Conservation (phyloP, 2,329 filamentous ascomycete species). For the Helotiales sp. region DNA sequence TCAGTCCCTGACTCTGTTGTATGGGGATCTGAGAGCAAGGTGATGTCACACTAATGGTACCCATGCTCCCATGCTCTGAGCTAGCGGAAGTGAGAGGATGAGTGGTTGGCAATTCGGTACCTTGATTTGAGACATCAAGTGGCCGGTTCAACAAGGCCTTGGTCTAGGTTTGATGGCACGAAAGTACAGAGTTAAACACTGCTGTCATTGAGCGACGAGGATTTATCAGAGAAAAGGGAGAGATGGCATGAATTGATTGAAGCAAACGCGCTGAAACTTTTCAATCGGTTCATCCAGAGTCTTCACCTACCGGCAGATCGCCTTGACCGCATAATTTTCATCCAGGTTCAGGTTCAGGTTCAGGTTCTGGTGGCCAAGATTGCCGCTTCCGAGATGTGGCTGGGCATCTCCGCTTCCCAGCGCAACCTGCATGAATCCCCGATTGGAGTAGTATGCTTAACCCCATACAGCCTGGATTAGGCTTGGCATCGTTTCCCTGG, state of each 20-base stretch:
- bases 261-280: not conserved
- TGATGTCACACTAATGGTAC: not conserved
- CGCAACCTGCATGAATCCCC: not conserved
- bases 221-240: not conserved
- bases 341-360: too few relatives aligned
- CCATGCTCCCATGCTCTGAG: not conserved
- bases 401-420: slow-evolving; percentile 7
- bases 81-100: not conserved
- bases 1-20: not conserved
- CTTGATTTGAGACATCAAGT: not conserved
- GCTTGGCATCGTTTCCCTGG: not conserved
- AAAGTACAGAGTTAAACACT: not conserved
- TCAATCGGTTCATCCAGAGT: not conserved
- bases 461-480: not conserved
- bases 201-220: not conserved
- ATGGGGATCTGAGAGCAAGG: not conserved
- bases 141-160: not conserved
- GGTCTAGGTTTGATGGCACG: not conserved
- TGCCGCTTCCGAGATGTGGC: slow-evolving; percentile 10
- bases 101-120: not conserved
- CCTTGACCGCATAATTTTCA: not conserved
- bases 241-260: not conserved
- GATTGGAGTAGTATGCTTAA: not conserved
- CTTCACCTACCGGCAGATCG: not conserved
- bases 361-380: not conserved